A percentile compares a stretch with the other conserved stretches of the same genome.
Evolutionary conservation across 208 protist genomes (phyloP).

Genomic region (Crithidia brevicula): DNA sequence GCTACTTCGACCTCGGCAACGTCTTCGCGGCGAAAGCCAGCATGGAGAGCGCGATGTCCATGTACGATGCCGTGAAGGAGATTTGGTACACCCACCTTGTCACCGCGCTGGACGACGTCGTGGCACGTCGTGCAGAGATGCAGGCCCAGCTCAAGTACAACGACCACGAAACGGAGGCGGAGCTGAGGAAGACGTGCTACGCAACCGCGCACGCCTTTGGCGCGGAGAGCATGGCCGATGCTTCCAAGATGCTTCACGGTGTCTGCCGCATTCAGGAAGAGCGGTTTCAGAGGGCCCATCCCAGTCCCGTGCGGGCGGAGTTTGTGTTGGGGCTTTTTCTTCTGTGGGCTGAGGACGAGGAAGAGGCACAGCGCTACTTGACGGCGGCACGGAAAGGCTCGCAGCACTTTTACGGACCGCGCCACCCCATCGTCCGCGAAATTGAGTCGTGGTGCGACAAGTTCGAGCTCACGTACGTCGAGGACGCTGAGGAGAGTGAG

Average conservation of each 20-base stretch:
- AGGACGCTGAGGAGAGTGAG: slow-evolving; percentile 6
- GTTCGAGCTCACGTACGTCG: slow-evolving; percentile 57
- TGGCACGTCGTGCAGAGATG: slow-evolving; percentile 53
- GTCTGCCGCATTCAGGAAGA: slow-evolving; percentile 86
- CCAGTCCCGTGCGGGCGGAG: slow-evolving; percentile 65
- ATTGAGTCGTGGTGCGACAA: slow-evolving; percentile 75
- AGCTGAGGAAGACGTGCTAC: slow-evolving; percentile 50
- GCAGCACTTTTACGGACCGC: slow-evolving; percentile 75
- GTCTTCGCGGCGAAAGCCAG: slow-evolving; percentile 86
- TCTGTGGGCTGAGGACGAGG: slow-evolving; percentile 75
- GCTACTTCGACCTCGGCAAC: slow-evolving; percentile 92
- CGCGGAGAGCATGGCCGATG: slow-evolving; percentile 77
- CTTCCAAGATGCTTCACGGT: slow-evolving; percentile 88
- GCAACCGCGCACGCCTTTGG: slow-evolving; percentile 73
- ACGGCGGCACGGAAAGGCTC: slow-evolving; percentile 38
- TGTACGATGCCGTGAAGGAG: slow-evolving; percentile 89
- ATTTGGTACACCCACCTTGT: slow-evolving; percentile 79
- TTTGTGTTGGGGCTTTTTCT: slow-evolving; percentile 87
- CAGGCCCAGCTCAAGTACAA: slow-evolving; percentile 72
- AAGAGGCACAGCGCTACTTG: slow-evolving; percentile 60
- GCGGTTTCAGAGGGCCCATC: slow-evolving; percentile 70
- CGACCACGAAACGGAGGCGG: slow-evolving; percentile 50
- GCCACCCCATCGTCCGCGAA: slow-evolving; percentile 82
- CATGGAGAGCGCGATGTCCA: slow-evolving; percentile 88
- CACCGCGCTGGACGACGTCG: slow-evolving; percentile 55